Conservation (phyloP, 805 yeast species). For the Spathaspora arborariae region DNA sequence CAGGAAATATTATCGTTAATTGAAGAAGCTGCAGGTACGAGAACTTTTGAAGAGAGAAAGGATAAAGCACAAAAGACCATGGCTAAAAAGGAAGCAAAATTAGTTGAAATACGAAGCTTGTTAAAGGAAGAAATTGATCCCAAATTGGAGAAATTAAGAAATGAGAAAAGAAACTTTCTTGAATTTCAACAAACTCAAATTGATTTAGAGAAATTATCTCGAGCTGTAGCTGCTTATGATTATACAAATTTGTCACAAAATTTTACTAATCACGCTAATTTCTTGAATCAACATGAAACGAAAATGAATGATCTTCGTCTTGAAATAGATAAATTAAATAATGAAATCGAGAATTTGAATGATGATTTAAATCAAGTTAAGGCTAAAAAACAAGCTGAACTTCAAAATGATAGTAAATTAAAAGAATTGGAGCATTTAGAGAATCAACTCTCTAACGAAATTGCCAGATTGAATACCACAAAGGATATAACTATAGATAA, state of each 20-base stretch:
- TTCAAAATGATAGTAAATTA: constrained; percentile 56
- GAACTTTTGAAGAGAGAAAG: constrained; percentile 90
- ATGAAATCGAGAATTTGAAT: constrained; percentile 56
- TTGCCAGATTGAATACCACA: constrained; percentile 67
- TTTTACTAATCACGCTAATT: constrained; percentile 41
- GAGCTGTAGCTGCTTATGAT: constrained; percentile 76
- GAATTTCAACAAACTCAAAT: constrained; percentile 85
- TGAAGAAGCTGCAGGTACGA: constrained; percentile 98
- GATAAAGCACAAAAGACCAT: constrained; percentile 89
- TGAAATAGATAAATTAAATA: constrained; percentile 42
- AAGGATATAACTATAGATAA: constrained; percentile 56
- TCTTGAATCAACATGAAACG: constrained; percentile 38
- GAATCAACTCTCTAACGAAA: constrained; percentile 51
- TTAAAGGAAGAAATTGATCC: constrained; percentile 90
- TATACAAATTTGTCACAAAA: constrained; percentile 43
- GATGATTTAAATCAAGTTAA: constrained; percentile 58
- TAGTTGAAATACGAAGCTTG: constrained; percentile 69
- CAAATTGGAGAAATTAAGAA: constrained; percentile 72
- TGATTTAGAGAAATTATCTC: constrained; percentile 69
- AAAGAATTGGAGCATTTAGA: constrained; percentile 59
- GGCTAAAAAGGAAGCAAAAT: constrained; percentile 83
- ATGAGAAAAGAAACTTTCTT: constrained; percentile 75
- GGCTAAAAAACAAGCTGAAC: constrained; percentile 51
- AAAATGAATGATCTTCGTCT: constrained; percentile 38
- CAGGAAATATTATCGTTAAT: constrained; percentile 82